These are phyloP conservation scores for Entophlyctis helioformis DNA, from an alignment of 192 early-diverging fungal genomes.

Conservation along the genomic window DNA sequence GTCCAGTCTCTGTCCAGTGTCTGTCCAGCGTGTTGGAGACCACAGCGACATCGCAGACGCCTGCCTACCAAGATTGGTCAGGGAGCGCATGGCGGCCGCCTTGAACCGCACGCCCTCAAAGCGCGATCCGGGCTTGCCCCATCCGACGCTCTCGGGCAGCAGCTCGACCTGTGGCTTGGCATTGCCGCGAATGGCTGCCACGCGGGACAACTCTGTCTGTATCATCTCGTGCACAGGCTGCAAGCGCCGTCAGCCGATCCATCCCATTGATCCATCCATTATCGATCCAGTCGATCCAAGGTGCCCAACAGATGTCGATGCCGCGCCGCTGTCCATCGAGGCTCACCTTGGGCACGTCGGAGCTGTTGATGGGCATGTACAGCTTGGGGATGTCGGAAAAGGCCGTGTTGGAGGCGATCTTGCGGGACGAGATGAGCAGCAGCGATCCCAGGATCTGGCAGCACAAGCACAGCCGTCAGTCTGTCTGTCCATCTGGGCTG, in stretches of 20 bases:
- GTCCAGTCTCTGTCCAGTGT: neutral
- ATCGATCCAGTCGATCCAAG: no score
- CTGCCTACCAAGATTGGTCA: conserved; percentile 4
- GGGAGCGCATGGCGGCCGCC: conserved; percentile 6
- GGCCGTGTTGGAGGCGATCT: conserved; percentile 9
- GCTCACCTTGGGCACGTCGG: conserved; percentile 17
- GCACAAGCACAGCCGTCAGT: neutral
- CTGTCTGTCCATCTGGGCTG: neutral
- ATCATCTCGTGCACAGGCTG: conserved; percentile 11
- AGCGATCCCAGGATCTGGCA: conserved; percentile 6
- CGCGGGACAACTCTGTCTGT: conserved; percentile 17
- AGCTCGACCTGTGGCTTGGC: conserved; percentile 10
- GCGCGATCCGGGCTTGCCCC: conserved; percentile 9
- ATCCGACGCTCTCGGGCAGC: conserved; percentile 6
- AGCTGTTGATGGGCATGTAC: conserved; percentile 23
- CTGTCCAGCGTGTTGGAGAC: neutral
- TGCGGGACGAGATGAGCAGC: conserved; percentile 14
- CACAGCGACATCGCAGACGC: no score
- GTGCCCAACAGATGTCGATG: no score
- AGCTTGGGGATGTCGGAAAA: conserved; percentile 20
- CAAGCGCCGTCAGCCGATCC: no score
- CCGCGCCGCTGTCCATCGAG: no score
- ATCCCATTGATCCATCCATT: no score
- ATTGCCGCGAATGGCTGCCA: conserved; percentile 7
- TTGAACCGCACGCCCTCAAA: conserved; percentile 1